Conservation (phyloP, 192 early-diverging fungal species). For the Martensiomyces pterosporus region DNA sequence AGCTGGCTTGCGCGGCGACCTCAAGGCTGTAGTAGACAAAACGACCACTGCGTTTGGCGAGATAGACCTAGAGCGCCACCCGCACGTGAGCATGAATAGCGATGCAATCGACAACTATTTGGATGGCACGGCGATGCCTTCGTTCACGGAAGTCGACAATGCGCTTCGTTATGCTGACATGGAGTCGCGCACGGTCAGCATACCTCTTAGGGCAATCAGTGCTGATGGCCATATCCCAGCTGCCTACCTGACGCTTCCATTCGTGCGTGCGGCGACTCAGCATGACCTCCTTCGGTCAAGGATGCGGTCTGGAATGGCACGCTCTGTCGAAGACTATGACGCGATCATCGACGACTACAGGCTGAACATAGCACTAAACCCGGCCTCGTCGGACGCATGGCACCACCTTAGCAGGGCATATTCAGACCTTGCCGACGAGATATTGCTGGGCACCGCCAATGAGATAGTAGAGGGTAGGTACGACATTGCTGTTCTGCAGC, state of each 20-base stretch:
- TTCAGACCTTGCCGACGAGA: conserved; percentile 39
- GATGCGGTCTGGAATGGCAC: conserved; percentile 38
- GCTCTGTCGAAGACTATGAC: conserved; percentile 43
- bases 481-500: conserved; percentile 38
- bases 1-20: conserved; percentile 35
- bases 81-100: conserved; percentile 34
- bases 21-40: conserved; percentile 38
- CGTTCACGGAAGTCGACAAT: conserved; percentile 19
- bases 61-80: conserved; percentile 24
- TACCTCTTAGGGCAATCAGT: not conserved
- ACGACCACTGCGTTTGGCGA: conserved; percentile 14
- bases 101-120: conserved; percentile 39
- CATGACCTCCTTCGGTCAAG: conserved; percentile 35
- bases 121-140: conserved; percentile 42
- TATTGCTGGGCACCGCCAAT: conserved; percentile 36
- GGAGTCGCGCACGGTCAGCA: not conserved
- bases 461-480: conserved; percentile 23
- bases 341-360: conserved; percentile 45
- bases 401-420: conserved; percentile 32
- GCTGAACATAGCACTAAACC: conserved; percentile 32
- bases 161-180: conserved; percentile 8
- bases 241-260: conserved; percentile 24
- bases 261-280: conserved; percentile 38
- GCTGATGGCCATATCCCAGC: not conserved
- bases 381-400: conserved; percentile 32